Conservation (phyloP, 805 yeast genomes). For the Lachancea lanzarotensis region DNA sequence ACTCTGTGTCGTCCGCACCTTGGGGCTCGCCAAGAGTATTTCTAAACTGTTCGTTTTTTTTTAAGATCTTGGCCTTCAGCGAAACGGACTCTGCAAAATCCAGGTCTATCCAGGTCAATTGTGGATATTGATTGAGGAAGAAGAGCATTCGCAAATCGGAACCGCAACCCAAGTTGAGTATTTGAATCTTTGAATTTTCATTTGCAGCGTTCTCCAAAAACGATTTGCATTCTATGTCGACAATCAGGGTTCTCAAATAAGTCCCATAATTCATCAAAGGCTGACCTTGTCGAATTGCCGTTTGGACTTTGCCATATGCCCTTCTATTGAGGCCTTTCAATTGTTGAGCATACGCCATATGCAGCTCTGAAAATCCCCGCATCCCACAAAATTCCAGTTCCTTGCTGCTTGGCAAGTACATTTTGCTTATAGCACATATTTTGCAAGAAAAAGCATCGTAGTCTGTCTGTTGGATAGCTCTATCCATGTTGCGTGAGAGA, state of each 20-base stretch:
- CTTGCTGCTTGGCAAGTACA: conserved; percentile 41
- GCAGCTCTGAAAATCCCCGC: conserved; percentile 16
- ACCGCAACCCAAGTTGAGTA: conserved; percentile 61
- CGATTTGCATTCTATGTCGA: conserved; percentile 40
- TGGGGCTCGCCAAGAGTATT: not conserved
- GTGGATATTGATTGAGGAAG: conserved; percentile 26
- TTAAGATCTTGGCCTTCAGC: conserved; percentile 34
- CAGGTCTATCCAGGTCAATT: conserved; percentile 41
- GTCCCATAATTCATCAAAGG: conserved; percentile 73
- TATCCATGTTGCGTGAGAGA: conserved; percentile 13
- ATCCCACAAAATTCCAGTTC: conserved; percentile 11
- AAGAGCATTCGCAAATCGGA: conserved; percentile 52
- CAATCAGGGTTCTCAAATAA: conserved; percentile 49
- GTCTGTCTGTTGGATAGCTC: conserved; percentile 44
- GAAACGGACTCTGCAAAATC: conserved; percentile 44
- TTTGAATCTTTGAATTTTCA: conserved; percentile 36
- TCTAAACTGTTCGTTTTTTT: conserved; percentile 6
- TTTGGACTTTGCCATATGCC: conserved; percentile 17
- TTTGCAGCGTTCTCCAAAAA: conserved; percentile 33
- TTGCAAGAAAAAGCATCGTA: conserved; percentile 67
- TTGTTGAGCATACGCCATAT: conserved; percentile 18
- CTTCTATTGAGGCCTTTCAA: conserved; percentile 19
- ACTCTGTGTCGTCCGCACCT: not conserved
- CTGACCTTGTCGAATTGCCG: conserved; percentile 32
- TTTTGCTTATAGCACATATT: conserved; percentile 42